Evolutionary conservation across 2,329 filamentous ascomycete species (phyloP).

Genomic region (Apiospora arundinis): DNA sequence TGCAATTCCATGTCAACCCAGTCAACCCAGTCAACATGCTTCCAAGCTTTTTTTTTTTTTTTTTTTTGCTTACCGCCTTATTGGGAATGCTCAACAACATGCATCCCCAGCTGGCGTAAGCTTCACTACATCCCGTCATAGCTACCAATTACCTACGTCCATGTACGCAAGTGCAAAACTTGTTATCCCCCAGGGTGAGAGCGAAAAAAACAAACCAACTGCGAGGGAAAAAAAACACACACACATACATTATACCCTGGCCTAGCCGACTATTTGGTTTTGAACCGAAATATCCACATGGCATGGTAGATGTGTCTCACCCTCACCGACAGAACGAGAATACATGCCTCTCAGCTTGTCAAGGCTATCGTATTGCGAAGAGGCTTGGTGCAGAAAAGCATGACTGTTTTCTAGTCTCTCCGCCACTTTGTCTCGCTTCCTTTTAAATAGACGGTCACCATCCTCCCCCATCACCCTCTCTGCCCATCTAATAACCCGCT

Average conservation of each 20-base stretch:
- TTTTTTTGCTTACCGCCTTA: slow-evolving; percentile 16
- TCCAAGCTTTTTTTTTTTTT: too few relatives aligned
- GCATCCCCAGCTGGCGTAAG: slow-evolving; percentile 18
- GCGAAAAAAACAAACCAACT: background rate
- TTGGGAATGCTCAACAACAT: slow-evolving; percentile 13
- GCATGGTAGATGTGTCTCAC: slow-evolving; percentile 19
- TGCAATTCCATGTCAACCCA: background rate
- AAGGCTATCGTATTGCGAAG: slow-evolving; percentile 10
- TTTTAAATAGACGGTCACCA: slow-evolving; percentile 15
- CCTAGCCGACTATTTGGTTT: slow-evolving; percentile 12
- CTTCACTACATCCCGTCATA: slow-evolving; percentile 10
- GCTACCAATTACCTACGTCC: slow-evolving; percentile 9
- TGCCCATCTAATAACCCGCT: slow-evolving; percentile 2
- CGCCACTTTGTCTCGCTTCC: slow-evolving; percentile 18
- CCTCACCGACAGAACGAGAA: slow-evolving; percentile 20
- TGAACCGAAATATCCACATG: slow-evolving; percentile 8
- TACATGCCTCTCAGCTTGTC: slow-evolving; percentile 17
- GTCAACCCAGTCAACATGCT: background rate
- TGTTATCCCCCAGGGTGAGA: background rate
- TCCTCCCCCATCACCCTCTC: slow-evolving; percentile 11
- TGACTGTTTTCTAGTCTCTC: slow-evolving; percentile 17
- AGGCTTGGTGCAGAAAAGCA: slow-evolving; percentile 21
- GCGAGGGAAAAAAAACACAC: background rate
- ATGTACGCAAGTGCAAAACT: slow-evolving; percentile 13
- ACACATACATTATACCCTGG: background rate